Evolutionary conservation across 768 basidiomycete genomes (phyloP), one percentile per base, ranked within the genome.

Genomic region (Lentinus brumalis): DNA sequence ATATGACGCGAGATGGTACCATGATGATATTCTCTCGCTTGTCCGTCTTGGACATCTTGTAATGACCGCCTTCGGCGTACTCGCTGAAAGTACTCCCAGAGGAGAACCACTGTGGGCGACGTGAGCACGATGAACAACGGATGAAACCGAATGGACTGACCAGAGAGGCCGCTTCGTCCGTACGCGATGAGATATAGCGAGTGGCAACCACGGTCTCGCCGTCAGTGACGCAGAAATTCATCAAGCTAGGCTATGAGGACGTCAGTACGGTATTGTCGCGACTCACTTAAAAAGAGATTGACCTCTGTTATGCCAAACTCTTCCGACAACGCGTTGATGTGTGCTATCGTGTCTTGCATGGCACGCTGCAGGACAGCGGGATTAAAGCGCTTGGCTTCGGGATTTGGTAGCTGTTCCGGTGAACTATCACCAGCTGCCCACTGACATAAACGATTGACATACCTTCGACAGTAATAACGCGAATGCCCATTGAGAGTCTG

Each of bases 401-500:
- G 85, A 70, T 96, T 86, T 46, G 89, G 88, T 29, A 96, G 83
- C 94, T 96, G 10, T 42, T 7, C 12, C n/a, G 11, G 30, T 53
- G 9, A 53, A 10, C 7, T 3, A 5, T 14, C 6, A 31, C 29
- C 14, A 9, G 45, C n/a, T 4, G 49, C n/a, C 18, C 31, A 9
- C 5, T 4, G 14, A 7, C 6, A 6, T 6, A 8, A n/a, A 21
- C 18, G 15, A 40, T 9, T 1, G 3, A 53, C 63, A 38, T 62
- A 86, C 92, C 78, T 89, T 91, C 3, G 95, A 92, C 32, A 98
- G 75, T 73, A 96, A 91, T 53, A 96, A 76, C 8, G 92, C 95
- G 71, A 98, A 99, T 5, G 93, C 89, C 95, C 96, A 98, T 79
- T 99, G 96, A 4, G 94, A 96, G 75, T 99, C 96, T 90, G 64